phyloP scores from a whole-genome alignment of 2,329 filamentous ascomycete species.

The Fusarium newnesense region DNA sequence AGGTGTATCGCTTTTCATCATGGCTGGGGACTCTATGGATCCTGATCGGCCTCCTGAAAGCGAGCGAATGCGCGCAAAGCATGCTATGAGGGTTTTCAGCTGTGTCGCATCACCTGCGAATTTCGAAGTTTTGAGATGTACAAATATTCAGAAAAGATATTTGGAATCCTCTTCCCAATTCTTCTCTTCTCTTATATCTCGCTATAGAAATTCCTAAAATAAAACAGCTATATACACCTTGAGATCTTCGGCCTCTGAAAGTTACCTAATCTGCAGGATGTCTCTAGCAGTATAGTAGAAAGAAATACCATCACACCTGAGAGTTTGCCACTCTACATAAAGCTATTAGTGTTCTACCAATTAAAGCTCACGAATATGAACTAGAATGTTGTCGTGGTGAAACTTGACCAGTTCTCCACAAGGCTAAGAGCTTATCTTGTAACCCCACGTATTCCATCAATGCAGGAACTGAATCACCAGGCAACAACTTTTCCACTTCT shows the following conservation, averaged over 20 bases:
- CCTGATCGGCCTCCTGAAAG: neutral
- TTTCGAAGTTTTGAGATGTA: neutral
- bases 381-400: neutral
- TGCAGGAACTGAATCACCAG: neutral
- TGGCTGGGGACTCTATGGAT: fast-evolving
- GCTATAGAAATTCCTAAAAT: no score
- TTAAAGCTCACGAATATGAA: no score
- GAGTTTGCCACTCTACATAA: fast-evolving
- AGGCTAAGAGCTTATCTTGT: neutral
- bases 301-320: fast-evolving
- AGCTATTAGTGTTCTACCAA: no score
- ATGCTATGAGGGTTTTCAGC: neutral
- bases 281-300: fast-evolving
- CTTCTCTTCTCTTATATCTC: no score
- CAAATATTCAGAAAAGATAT: fast-evolving
- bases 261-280: fast-evolving
- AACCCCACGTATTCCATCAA: fast-evolving
- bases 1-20: fast-evolving
- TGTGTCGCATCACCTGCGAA: no score
- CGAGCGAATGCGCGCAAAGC: no score
- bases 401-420: no score
- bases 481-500: neutral
- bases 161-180: no score
- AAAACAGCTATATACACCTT: no score
- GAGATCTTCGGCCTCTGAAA: neutral